phyloP scores from a whole-genome alignment of 495 filamentous ascomycete species.

The Apiosordaria backusii region DNA sequence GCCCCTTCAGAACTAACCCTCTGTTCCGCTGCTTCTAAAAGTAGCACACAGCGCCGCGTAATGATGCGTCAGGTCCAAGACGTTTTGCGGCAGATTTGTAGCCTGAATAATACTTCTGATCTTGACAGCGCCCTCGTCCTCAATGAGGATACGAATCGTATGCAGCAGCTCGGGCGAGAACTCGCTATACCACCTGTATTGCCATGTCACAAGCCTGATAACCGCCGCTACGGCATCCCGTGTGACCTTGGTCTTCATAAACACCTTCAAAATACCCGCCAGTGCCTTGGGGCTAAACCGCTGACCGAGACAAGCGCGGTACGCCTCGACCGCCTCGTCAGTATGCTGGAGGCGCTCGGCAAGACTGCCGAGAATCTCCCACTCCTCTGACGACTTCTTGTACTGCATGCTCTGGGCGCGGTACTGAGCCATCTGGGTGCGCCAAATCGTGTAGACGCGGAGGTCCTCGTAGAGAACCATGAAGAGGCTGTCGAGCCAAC shows the following conservation, averaged over 20 bases:
- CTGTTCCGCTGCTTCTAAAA: conserved; percentile 91
- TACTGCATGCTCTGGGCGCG: conserved; percentile 86
- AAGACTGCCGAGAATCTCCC: conserved; percentile 94
- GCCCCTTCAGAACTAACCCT: conserved; percentile 52
- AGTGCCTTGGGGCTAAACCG: conserved; percentile 90
- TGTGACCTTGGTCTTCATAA: conserved; percentile 61
- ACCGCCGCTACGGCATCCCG: conserved; percentile 74
- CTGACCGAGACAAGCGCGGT: conserved; percentile 72
- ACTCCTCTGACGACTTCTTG: conserved; percentile 93
- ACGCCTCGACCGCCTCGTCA: conserved; percentile 89
- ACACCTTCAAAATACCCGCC: conserved; percentile 73
- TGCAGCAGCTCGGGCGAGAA: conserved; percentile 88
- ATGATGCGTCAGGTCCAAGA: conserved; percentile 91
- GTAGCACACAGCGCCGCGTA: conserved; percentile 92
- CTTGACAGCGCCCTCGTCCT: conserved; percentile 96
- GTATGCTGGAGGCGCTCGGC: conserved; percentile 86
- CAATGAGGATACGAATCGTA: conserved; percentile 85
- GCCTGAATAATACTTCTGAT: conserved; percentile 95
- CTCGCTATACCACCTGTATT: conserved; percentile 99
- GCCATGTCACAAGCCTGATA: conserved; percentile 90
- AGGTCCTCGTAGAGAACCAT: conserved; percentile 99
- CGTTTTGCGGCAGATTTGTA: conserved; percentile 85
- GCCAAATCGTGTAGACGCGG: conserved; percentile 98
- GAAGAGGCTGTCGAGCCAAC: conserved; percentile 97
- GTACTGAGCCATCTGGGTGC: conserved; percentile 92